These are phyloP conservation scores for Fusarium sp. DNA, from an alignment of 2,329 filamentous ascomycete genomes.

Conservation along the genomic window DNA sequence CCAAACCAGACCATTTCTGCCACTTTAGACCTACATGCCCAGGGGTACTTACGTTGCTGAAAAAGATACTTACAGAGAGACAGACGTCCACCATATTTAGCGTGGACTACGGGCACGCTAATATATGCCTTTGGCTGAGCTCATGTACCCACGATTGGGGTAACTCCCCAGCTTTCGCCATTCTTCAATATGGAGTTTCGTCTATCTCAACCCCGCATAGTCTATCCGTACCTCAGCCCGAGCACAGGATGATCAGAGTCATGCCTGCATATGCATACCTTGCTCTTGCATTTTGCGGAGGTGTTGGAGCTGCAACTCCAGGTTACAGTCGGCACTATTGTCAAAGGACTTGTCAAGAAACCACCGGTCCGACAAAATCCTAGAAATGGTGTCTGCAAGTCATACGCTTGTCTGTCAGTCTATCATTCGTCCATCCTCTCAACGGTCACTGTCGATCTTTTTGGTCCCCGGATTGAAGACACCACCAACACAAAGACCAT, in stretches of 20 bases:
- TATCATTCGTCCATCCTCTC: conserved; percentile 2
- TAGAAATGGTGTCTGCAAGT: not conserved
- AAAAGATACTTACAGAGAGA: not conserved
- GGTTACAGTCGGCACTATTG: conserved; percentile 4
- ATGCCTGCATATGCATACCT: not conserved
- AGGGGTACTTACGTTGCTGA: not conserved
- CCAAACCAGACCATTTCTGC: not conserved
- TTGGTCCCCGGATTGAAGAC: not conserved
- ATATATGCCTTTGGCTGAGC: not conserved
- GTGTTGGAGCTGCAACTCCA: not conserved
- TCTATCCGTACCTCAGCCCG: not conserved
- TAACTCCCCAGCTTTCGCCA: not conserved
- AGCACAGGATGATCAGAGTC: not conserved
- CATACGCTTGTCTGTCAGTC: not conserved
- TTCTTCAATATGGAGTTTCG: not conserved
- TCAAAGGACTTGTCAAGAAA: not conserved
- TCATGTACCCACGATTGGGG: not conserved
- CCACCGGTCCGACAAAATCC: conserved; percentile 17
- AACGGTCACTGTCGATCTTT: conserved; percentile 1
- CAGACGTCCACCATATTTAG: not conserved
- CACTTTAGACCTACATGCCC: not conserved
- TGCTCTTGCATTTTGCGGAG: not conserved
- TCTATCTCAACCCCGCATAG: not conserved
- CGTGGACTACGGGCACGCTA: not conserved
- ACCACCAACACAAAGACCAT: not conserved